Evolutionary conservation across 2,329 filamentous ascomycete genomes (phyloP).

Genomic region (Leptodontidium sp.): DNA sequence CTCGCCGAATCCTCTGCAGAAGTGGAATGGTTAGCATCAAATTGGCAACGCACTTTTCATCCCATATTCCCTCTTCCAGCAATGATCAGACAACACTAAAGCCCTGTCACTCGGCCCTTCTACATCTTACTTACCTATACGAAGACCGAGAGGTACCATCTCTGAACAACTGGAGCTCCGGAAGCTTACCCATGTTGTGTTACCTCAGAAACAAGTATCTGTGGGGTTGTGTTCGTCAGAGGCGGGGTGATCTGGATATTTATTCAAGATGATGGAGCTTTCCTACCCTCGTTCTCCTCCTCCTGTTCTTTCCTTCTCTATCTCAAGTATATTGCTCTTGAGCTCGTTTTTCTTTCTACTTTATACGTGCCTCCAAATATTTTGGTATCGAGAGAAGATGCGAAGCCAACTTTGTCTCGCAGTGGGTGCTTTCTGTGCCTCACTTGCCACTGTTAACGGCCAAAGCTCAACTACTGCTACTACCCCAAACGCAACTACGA

Average conservation of each 20-base stretch:
- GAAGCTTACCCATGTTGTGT: not conserved
- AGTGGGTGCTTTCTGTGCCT: slow-evolving; percentile 27
- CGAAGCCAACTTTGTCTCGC: slow-evolving; percentile 25
- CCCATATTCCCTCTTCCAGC: slow-evolving; percentile 8
- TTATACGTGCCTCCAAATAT: slow-evolving; percentile 24
- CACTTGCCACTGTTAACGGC: slow-evolving; percentile 28
- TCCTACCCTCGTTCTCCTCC: not conserved
- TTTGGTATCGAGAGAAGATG: slow-evolving; percentile 32
- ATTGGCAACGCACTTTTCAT: not conserved
- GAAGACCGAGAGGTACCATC: not conserved
- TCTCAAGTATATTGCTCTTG: slow-evolving; percentile 25
- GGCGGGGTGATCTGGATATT: not conserved
- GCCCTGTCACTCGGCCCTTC: slow-evolving; percentile 5
- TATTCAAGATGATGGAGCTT: slow-evolving; percentile 17
- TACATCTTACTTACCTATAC: not conserved
- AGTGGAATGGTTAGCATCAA: not conserved
- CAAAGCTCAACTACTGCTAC: slow-evolving; percentile 31
- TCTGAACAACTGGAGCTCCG: not conserved
- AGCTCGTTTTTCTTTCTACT: slow-evolving; percentile 27
- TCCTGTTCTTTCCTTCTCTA: slow-evolving; percentile 12
- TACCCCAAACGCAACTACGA: slow-evolving; percentile 30
- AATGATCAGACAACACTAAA: slow-evolving; percentile 10
- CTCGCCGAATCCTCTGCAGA: slow-evolving; percentile 4
- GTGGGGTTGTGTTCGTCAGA: slow-evolving; percentile 10
- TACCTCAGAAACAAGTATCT: slow-evolving; percentile 4